Evolutionary conservation across 2,329 filamentous ascomycete genomes (phyloP).

Genomic region (Geosmithia putterillii): DNA sequence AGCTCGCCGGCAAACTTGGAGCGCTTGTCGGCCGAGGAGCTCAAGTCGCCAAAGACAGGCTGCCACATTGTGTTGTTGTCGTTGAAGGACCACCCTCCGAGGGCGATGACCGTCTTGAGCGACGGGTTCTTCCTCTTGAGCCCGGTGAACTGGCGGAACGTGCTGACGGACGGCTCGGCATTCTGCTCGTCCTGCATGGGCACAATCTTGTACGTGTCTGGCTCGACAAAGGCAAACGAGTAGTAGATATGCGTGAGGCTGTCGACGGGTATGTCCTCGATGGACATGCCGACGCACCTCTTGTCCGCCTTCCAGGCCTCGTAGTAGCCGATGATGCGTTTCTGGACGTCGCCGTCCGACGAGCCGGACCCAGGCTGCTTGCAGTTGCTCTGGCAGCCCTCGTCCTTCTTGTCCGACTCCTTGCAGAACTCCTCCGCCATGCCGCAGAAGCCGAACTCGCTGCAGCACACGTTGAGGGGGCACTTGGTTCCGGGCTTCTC

Average conservation of each 20-base stretch:
- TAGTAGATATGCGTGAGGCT: constrained; percentile 19
- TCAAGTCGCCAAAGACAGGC: constrained; percentile 11
- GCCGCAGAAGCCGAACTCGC: constrained; percentile 19
- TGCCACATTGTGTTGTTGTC: constrained; percentile 12
- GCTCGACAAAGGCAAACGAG: constrained; percentile 21
- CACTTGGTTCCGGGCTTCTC: constrained; percentile 13
- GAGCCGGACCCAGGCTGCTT: constrained; percentile 1
- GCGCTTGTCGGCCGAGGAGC: constrained; percentile 8
- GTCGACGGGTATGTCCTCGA: constrained; percentile 11
- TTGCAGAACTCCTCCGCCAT: constrained; percentile 11
- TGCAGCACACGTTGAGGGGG: constrained; percentile 21
- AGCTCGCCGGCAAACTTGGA: constrained; percentile 19
- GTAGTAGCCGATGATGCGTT: constrained; percentile 15
- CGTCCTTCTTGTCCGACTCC: constrained; percentile 4
- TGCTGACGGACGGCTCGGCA: background rate
- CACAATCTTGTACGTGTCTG: constrained; percentile 14
- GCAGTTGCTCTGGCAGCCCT: constrained; percentile 8
- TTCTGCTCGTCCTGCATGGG: constrained; percentile 11
- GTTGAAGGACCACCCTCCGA: constrained; percentile 16
- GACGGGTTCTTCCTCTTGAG: constrained; percentile 13
- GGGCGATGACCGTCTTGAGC: constrained; percentile 14
- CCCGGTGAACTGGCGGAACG: constrained; percentile 9
- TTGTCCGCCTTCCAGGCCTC: constrained; percentile 8
- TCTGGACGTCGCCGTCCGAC: constrained; percentile 6
- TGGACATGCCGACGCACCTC: constrained; percentile 5